These are phyloP conservation scores for Acrocalymma vagum DNA, from an alignment of 2,329 filamentous ascomycete species.

Conservation along the genomic window DNA sequence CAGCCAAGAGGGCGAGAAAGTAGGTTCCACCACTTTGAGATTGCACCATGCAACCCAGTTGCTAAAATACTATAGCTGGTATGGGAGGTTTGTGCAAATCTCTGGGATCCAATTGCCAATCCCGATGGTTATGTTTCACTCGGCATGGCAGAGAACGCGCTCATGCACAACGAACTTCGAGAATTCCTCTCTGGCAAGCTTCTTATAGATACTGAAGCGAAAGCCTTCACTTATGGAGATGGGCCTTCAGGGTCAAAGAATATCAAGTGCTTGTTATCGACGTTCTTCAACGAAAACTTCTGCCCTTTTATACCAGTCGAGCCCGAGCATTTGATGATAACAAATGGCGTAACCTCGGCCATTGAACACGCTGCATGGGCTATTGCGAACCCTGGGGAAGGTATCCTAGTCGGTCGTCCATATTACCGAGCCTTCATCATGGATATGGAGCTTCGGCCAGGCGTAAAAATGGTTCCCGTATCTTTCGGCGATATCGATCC, in stretches of 20 bases:
- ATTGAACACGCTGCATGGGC: slow-evolving; percentile 54
- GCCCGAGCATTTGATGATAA: slow-evolving; percentile 46
- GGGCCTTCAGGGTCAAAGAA: slow-evolving; percentile 49
- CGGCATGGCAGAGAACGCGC: slow-evolving; percentile 61
- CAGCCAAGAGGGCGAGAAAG: too few relatives aligned
- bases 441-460: slow-evolving; percentile 56
- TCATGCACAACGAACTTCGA: slow-evolving; percentile 59
- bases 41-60: too few relatives aligned
- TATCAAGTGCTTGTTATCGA: slow-evolving; percentile 40
- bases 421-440: slow-evolving; percentile 60
- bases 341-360: slow-evolving; percentile 53
- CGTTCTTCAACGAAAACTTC: slow-evolving; percentile 49
- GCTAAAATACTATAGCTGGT: slow-evolving; percentile 1
- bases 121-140: slow-evolving; percentile 59
- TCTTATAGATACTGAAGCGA: slow-evolving; percentile 18
- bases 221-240: slow-evolving; percentile 52
- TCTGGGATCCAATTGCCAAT: slow-evolving; percentile 53
- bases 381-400: slow-evolving; percentile 51
- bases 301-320: slow-evolving; percentile 35
- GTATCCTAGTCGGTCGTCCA: slow-evolving; percentile 53
- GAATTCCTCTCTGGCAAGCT: slow-evolving; percentile 53
- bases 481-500: slow-evolving; percentile 56
- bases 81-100: slow-evolving; percentile 53
- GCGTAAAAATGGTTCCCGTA: slow-evolving; percentile 54
- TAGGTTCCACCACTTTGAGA: too few relatives aligned